Base-by-base conservation (phyloP, 345 rosid species). In the Theobroma cacao region DNA sequence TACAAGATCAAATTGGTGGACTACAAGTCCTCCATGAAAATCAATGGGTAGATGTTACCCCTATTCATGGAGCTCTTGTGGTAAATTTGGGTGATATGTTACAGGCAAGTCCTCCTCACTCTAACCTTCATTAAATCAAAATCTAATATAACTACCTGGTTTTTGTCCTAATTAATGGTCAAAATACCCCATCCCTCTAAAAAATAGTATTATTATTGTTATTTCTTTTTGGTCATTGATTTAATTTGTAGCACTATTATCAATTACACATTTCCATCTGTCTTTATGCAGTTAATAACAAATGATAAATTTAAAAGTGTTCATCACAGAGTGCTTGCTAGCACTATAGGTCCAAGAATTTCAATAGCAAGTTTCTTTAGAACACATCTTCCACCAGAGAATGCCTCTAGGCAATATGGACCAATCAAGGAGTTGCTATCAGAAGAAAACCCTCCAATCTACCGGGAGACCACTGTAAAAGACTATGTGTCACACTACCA, bases 1-100 rank as follows among this genome's bases (percentile, higher is more conserved):
- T 82, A 40, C 91, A 87, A 50, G 91, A 88, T 66, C 64, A 82
- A 10, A 79, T 85, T 0, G 91, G 91, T 40, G 90, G 90, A 31
- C 87, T 87, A 74, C 88, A 85, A 41, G 64, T 85, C 64, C 90
- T 83, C 71, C 83, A 83, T 74, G 65, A 76, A 41, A 77, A 85
- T 38, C 80, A 77, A 34, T 85, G 88, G 87, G 80, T 87, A 1
- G 82, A 83, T 77, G 80, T 84, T 13, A 5, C 73, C 17, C 84
- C 82, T 3, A 4, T 74, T 1, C 75, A 43, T 38, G 87, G 88
- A 14, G 86, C 84, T 58, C 73, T 87, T 15, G 76, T 87, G 0
- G 7, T 87, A 13, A 87, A 79, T 55, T 33, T 87, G 0, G 89
- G 85, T 5, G 86, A 84, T 75, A 59, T 81, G 41, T 61, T 84